Evolutionary conservation across 78 protist genomes (phyloP), one percentile per base, ranked within the genome.

Genomic region (Acrasis kona): DNA sequence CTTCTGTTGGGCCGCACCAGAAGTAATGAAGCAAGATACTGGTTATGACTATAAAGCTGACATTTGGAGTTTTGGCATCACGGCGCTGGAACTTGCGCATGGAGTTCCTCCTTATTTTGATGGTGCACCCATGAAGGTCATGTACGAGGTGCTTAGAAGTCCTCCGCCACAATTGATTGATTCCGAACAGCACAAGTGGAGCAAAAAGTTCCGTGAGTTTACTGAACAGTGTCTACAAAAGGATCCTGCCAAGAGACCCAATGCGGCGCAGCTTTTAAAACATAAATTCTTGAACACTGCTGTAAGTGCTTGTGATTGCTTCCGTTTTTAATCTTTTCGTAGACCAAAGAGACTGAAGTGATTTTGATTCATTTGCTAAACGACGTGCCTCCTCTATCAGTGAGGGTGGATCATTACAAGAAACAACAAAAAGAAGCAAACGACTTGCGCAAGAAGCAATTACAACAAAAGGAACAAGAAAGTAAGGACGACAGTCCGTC

Each of bases 1-100:
- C n/a, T 19, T 19, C 19, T 19, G 28, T 19, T 67, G 71, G 71
- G 19, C 28, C 66, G 61, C 82, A 3, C 87, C 87, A 50, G 87
- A 83, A 75, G 74, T 83, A 38, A 70, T 83, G 28, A 29, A 67
- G 39, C 34, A 66, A 31, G n/a, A 37, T 28, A 37, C 37, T 10
- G 1, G 65, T n/a, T 85, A 85, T 50, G 78, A 32, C 70, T 30
- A 3, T 39, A 10, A 6, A 64, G 81, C 87, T 3, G 95, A 91
- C 80, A 65, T 91, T 12, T 91, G 90, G 92, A 66, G 87, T 10
- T 41, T 91, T 8, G 95, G 95, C n/a, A 82, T 91, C 35, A 84
- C 91, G 10, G 6, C 8, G 28, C 68, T 82, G 27, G 96, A 92
- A 65, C 30, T 88, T 70, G 85, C 89, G 30, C 84, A 76, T 41